These are phyloP conservation scores for Oryza rufipogon DNA, from an alignment of 176 grass and related monocot species.

Conservation along the genomic window DNA sequence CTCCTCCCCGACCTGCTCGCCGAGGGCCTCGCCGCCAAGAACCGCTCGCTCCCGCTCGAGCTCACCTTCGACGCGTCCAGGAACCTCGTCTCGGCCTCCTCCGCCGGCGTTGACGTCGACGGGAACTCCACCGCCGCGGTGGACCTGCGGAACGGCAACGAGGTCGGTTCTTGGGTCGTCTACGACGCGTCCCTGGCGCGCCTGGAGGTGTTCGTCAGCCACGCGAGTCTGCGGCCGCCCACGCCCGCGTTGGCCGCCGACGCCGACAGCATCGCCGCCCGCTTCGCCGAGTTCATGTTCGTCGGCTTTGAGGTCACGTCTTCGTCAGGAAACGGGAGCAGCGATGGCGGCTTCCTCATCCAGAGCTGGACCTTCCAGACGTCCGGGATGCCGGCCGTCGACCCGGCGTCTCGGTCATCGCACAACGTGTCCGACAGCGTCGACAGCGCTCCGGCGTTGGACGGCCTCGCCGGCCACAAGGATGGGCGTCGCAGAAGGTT, in stretches of 20 bases:
- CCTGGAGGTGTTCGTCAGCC: slow-evolving; percentile 49
- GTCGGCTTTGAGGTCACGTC: slow-evolving; percentile 48
- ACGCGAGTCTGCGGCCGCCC: slow-evolving; percentile 32
- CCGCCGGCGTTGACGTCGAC: background rate
- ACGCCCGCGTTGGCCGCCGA: slow-evolving; percentile 22
- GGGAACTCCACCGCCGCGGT: slow-evolving; percentile 37
- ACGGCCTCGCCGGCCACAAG: background rate
- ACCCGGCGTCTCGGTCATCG: slow-evolving; percentile 16
- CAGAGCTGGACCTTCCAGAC: slow-evolving; percentile 58
- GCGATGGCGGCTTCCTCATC: slow-evolving; percentile 40
- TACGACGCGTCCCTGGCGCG: slow-evolving; percentile 27
- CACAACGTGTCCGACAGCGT: slow-evolving; percentile 37
- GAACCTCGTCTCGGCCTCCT: slow-evolving; percentile 10
- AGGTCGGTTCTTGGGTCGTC: slow-evolving; percentile 44
- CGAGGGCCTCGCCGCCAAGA: background rate
- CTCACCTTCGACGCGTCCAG: slow-evolving; percentile 34
- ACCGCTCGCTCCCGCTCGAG: slow-evolving; percentile 38
- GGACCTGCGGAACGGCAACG: slow-evolving; percentile 38
- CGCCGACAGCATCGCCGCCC: slow-evolving; percentile 11
- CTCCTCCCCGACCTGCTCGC: slow-evolving; percentile 41
- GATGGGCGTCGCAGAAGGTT: slow-evolving; percentile 32
- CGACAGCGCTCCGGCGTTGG: slow-evolving; percentile 6
- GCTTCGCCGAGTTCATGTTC: slow-evolving; percentile 56
- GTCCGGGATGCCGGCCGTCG: slow-evolving; percentile 7
- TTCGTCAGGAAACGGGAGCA: slow-evolving; percentile 27